Evolutionary conservation across 257 asterid genomes (phyloP).

Genomic region (Ocimum tenuiflorum): DNA sequence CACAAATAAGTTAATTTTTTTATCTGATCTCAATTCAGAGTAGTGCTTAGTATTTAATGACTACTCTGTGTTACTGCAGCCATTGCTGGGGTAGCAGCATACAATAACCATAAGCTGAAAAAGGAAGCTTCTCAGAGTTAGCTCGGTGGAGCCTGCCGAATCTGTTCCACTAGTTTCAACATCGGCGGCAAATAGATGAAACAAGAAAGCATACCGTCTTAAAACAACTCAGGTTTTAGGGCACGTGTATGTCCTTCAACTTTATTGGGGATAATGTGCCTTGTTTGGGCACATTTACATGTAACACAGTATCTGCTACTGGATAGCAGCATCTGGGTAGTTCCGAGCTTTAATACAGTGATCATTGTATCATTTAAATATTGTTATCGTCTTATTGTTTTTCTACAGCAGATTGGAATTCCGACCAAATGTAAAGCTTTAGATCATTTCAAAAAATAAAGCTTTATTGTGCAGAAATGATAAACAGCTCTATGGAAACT

Average conservation of each 20-base stretch:
- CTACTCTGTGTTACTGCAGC: slow-evolving; percentile 42
- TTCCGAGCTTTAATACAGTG: background rate
- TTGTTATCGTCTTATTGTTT: slow-evolving; percentile 3
- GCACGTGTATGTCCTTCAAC: slow-evolving; percentile 6
- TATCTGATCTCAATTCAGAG: no score
- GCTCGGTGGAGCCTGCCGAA: slow-evolving; percentile 33
- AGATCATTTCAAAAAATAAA: slow-evolving; percentile 7
- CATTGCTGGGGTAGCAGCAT: slow-evolving; percentile 87
- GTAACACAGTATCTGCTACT: background rate
- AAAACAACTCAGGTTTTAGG: background rate
- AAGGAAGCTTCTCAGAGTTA: slow-evolving; percentile 57
- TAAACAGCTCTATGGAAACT: background rate
- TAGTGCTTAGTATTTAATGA: no score
- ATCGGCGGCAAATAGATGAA: slow-evolving; percentile 18
- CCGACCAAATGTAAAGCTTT: slow-evolving; percentile 19
- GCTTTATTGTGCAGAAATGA: slow-evolving; percentile 16
- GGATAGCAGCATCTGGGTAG: background rate
- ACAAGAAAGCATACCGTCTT: background rate
- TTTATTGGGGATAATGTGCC: slow-evolving; percentile 1
- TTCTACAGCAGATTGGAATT: background rate
- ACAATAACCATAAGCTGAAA: slow-evolving; percentile 80
- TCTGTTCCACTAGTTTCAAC: slow-evolving; percentile 38
- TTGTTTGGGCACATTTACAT: slow-evolving; percentile 3
- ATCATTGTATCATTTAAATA: slow-evolving; percentile 6
- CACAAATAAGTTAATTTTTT: no score